Base-by-base conservation (phyloP, 306 rosid species). In the Trifolium dubium region DNA sequence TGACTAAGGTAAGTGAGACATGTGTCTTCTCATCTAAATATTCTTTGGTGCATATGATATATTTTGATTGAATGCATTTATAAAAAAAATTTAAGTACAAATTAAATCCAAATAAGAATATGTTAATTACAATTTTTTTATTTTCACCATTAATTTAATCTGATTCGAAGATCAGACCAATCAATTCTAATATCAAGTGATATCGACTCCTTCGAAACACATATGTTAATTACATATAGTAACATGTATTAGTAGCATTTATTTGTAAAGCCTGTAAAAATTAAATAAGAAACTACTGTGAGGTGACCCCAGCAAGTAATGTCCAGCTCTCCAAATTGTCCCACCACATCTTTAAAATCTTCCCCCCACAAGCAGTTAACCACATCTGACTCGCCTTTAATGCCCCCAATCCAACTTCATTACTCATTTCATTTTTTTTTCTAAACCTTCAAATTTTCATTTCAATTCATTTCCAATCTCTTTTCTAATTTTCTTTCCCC, bases 371-470 rank as follows among this genome's bases (percentile, higher is more conserved):
- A 43, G 18, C 35, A 18, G 10, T 23, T 53, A 4, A 29, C 68
- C 74, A 74, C 12, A 65, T 78, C 92, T 88, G 90, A 83, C 89
- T 66, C 55, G 15, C 83, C 90, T 86, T 82, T 67, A 83, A 79
- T 75, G 67, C 75, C 85, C 78, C 77, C 67, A 47, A 67, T 40
- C 4, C 64, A 70, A 5, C 44, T 29, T 32, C 5, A 65, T 29
- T 77, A 53, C 81, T 77, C 74, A 8, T 58, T 59, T 30, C 54
- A 37, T 37, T 37, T 23, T 23, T 23, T 23, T 1, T 55, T 55
- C 62, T 64, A 53, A 23, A 64, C 79, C 87, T 76, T 74, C 74
- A 62, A 71, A 41, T 10, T 37, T 23, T 23, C 23, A 23, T 23
- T 23, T 23, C 23, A 23, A 23, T 23, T 23, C 23, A 65, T 44